Base-by-base conservation (phyloP, 768 basidiomycete species). In the Kwoniella mangroviensis region DNA sequence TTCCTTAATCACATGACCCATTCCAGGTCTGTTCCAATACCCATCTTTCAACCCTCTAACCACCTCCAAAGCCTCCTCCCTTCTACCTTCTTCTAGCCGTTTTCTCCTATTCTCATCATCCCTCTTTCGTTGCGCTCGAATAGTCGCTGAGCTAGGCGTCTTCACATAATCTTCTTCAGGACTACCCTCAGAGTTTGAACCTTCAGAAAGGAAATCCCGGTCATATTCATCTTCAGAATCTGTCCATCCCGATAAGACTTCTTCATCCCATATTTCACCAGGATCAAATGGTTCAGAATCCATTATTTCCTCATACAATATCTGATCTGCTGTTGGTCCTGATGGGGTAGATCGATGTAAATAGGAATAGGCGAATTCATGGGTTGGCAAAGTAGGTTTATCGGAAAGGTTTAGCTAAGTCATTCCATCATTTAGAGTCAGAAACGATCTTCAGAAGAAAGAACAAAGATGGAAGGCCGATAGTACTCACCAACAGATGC, bases 281-380 rank as follows among this genome's bases (percentile, higher is more conserved):
- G 73, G 73, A 63, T 80, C 55, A 66, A 77, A 80, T 4, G 79
- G 77, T 42, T 77, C 73, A 17, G 34, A 21, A 7, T 66, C 34
- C 79, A 80, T 80, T 40, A 80, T 80, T 51, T 78, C 68, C 2
- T 62, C 13, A 49, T 75, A 80, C 11, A 80, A 69, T 15, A 77
- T n/a, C 43, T 78, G 65, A 54, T 78, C 79, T 12, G 75, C 41
- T n/a, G 72, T 73, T 0, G 75, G 74, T 0, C 75, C 75, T 45
- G 66, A 40, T 15, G 57, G 41, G 1, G 65, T 45, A 40, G 19
- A 19, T 0, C 69, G 70, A 62, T 69, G 58, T 0, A 80, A 60
- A 53, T 76, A 75, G 4, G 63, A 24, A 26, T 70, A 54, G 4
- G 79, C 77, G 51, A 75, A 74, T 4, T 58, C 58, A 49, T 74